Evolutionary conservation across 331 rosid genomes (phyloP), one percentile per base, ranked within the genome.

Genomic region (Ulmus americana): DNA sequence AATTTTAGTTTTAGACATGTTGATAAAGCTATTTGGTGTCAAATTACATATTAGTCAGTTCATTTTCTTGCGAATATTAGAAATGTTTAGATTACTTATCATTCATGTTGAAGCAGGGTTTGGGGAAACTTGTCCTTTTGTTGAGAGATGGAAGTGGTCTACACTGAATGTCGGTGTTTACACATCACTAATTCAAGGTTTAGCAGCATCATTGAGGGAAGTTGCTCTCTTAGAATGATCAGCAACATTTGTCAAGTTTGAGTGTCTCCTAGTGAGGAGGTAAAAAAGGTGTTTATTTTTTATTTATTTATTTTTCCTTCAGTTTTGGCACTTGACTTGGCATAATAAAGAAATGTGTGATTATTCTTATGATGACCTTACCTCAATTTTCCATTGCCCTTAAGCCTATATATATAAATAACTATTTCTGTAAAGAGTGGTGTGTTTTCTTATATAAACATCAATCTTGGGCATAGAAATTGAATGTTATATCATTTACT

Each of bases 201-300:
- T 87, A 63, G 95, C 97, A 13, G 81, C 86, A 9, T 87, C 85
- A 38, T 48, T 86, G 70, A 81, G 79, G 67, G 88, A 95, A 28
- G 97, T 88, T 67, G 95, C 20, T 18, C 98, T 70, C 78, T 89
- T 61, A 80, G 64, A 65, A 65, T 81, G 56, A 82, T 86, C 72
- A 77, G 77, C 48, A 81, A 80, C 73, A 86, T 91, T 59, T 92
- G 84, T 74, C 87, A 84, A 66, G 95, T 92, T 41, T 89, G 95
- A 54, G 88, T 91, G 10, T 86, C 97, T 55, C 90, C 95, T 48
- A 83, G 77, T 52, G 96, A 92, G 78, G 96, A 92, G 96, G 97
- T 91, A 73, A 18, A 71, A 45, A 6, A 7, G 46, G n/a, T 47
- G n/a, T 38, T 45, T 12, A 0, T 12, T 9, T 5, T 45, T 46